These are phyloP conservation scores for Acrocalymma vagum DNA, from an alignment of 2,329 filamentous ascomycete genomes.

Conservation along the genomic window DNA sequence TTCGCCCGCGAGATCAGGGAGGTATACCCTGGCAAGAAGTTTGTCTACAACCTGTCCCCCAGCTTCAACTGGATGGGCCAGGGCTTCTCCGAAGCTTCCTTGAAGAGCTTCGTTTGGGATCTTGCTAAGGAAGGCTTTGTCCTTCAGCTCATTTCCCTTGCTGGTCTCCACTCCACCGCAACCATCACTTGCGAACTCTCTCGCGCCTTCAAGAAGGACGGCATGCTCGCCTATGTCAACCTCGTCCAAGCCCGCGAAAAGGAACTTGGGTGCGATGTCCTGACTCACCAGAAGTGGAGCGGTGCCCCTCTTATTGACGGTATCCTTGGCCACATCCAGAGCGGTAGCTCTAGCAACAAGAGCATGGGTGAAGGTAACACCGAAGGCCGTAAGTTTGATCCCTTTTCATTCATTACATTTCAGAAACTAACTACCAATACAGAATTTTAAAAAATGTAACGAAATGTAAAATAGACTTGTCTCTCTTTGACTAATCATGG, in stretches of 20 bases:
- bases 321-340: conserved; percentile 88
- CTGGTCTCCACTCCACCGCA: conserved; percentile 70
- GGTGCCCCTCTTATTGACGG: conserved; percentile 83
- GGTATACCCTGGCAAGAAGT: conserved; percentile 77
- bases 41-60: conserved; percentile 96
- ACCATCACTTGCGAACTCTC: conserved; percentile 78
- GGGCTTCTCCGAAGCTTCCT: conserved; percentile 82
- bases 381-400: conserved; percentile 67
- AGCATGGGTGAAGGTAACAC: conserved; percentile 97
- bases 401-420: no score
- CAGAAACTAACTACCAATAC: neutral
- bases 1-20: conserved; percentile 81
- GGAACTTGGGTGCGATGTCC: conserved; percentile 88
- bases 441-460: neutral
- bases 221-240: conserved; percentile 98
- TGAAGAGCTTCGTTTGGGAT: conserved; percentile 96
- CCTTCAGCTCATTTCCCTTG: conserved; percentile 70
- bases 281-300: conserved; percentile 93
- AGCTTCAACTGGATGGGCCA: conserved; percentile 99
- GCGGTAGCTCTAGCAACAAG: conserved; percentile 85
- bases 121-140: conserved; percentile 85
- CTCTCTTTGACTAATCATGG: no score
- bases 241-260: conserved; percentile 90
- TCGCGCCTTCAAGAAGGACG: conserved; percentile 83
- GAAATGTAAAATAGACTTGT: no score